Evolutionary conservation across 2,329 filamentous ascomycete genomes (phyloP).

Genomic region (Ophiostoma ulmi): DNA sequence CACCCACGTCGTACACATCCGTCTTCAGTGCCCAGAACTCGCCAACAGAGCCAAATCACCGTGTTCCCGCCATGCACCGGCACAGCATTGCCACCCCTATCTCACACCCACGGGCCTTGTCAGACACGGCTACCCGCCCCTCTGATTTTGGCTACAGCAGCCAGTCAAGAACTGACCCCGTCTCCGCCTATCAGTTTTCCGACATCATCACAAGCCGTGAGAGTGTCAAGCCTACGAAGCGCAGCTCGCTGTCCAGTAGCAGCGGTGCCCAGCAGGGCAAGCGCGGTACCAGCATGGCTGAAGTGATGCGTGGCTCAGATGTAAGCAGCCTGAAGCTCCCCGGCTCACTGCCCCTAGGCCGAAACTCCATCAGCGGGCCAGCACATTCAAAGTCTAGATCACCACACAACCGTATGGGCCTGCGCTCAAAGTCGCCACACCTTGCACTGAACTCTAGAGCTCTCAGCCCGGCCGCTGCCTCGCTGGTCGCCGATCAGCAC

Average conservation of each 20-base stretch:
- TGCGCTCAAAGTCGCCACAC: constrained; percentile 46
- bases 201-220: constrained; percentile 51
- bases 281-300: constrained; percentile 41
- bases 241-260: constrained; percentile 33
- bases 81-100: constrained; percentile 25
- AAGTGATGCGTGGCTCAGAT: constrained; percentile 51
- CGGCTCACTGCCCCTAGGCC: constrained; percentile 34
- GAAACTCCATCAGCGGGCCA: constrained; percentile 38
- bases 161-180: constrained; percentile 38
- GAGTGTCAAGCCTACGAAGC: constrained; percentile 45
- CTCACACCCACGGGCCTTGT: constrained; percentile 48
- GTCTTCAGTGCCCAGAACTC: constrained; percentile 45
- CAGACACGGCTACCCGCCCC: constrained; percentile 43
- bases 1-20: constrained; percentile 29
- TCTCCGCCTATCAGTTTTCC: constrained; percentile 56
- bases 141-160: constrained; percentile 32
- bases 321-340: constrained; percentile 47
- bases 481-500: constrained; percentile 55
- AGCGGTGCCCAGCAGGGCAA: constrained; percentile 24
- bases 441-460: constrained; percentile 32
- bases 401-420: constrained; percentile 46
- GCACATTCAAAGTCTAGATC: constrained; percentile 46
- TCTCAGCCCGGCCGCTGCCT: constrained; percentile 38
- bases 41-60: constrained; percentile 40
- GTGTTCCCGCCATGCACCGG: constrained; percentile 27